Base-by-base conservation (phyloP, 2,329 filamentous ascomycete species). In the Teratosphaeria zuluensis region DNA sequence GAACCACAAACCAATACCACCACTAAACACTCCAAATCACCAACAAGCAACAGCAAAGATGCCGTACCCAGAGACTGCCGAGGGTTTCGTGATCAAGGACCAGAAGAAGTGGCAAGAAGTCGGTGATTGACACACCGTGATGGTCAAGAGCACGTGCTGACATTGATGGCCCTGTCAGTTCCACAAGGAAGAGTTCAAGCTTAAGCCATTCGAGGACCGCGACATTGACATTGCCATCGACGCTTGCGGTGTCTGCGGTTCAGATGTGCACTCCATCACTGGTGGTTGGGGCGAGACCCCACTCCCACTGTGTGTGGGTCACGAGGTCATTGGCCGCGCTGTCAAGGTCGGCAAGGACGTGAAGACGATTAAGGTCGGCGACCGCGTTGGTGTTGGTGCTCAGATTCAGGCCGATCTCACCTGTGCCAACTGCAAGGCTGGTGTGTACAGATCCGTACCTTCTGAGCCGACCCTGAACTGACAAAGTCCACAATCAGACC, bases 221-320 rank as follows among this genome's bases (percentile, higher is more conserved):
- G 90, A 96, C 71, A 84, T 96, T 67, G 90, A 95, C 72, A 84
- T 96, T 75, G 88, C 92, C 78, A 87, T 96, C 68, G 85, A 91
- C 65, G 86, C 83, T 70, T 92, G 89, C 69, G 88, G 89, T 69
- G 78, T 80, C 58, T 80, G 78, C 70, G 76, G 74, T 55, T 76
- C 73, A 48, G 77, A 79, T 62, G 69, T 79, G 32, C 77, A 79
- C 70, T 79, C 74, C 63, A 78, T 60, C 51, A 61, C 30, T 58
- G 78, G 78, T 57, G 85, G 86, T 61, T 89, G 86, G 86, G 85
- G 83, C 59, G 82, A 84, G 63, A 76, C 80, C 48, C 84, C 82
- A 57, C 73, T 80, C 35, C 84, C 85, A 53, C 78, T 87, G 52
- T 83, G 83, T 60, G 86, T 88, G 67, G 86, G 85, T 60, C 86